Evolutionary conservation across 2,329 filamentous ascomycete species (phyloP).

Genomic region (Alternaria sp.): DNA sequence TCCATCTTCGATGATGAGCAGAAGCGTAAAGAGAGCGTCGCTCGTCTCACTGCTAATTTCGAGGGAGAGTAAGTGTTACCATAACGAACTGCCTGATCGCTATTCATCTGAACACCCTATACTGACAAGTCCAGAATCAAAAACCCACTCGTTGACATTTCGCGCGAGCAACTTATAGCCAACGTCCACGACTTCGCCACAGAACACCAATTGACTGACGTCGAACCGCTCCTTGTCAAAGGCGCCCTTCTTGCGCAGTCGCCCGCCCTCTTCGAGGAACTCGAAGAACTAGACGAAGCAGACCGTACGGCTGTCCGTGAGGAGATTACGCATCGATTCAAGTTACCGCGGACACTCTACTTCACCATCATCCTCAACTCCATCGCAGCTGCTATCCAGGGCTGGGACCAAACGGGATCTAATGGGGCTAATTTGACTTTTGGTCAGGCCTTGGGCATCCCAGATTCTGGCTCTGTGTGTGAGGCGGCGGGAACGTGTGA

Average conservation of each 20-base stretch:
- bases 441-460: constrained; percentile 51
- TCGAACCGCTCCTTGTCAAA: constrained; percentile 64
- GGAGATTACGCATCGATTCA: constrained; percentile 71
- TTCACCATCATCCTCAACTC: constrained; percentile 74
- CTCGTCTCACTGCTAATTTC: constrained; percentile 38
- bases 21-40: constrained; percentile 36
- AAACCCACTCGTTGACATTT: constrained; percentile 66
- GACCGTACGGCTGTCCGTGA: constrained; percentile 68
- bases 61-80: constrained; percentile 44
- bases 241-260: constrained; percentile 75
- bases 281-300: constrained; percentile 68
- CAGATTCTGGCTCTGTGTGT: constrained; percentile 35
- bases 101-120: background rate
- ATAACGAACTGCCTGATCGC: no score
- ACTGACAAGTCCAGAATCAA: constrained; percentile 56
- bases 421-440: constrained; percentile 67
- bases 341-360: constrained; percentile 66
- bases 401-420: constrained; percentile 70
- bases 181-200: constrained; percentile 70
- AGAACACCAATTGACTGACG: constrained; percentile 66
- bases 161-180: constrained; percentile 61
- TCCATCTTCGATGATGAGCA: constrained; percentile 36
- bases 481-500: constrained; percentile 35
- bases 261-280: constrained; percentile 68
- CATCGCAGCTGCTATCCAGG: constrained; percentile 72